Evolutionary conservation across 164 flowering plant genomes (phyloP).

Genomic region (Berberis thunbergii): DNA sequence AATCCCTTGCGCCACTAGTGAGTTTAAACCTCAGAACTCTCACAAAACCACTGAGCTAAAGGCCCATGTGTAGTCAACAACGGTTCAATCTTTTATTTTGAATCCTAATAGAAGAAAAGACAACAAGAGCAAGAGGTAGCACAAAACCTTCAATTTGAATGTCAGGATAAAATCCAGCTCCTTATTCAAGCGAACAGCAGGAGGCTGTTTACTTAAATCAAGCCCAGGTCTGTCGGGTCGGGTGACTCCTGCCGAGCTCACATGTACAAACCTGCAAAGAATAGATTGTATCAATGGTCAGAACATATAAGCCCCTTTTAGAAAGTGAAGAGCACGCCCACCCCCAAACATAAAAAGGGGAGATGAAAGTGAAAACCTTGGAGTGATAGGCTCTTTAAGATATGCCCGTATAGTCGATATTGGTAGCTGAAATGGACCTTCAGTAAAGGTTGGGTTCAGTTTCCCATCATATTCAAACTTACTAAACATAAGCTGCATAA

Average conservation of each 20-base stretch:
- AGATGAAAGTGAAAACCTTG: conserved; percentile 42
- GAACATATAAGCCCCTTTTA: background rate
- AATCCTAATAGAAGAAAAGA: background rate
- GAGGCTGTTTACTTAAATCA: conserved; percentile 94
- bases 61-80: background rate
- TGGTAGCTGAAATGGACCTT: conserved; percentile 91
- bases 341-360: background rate
- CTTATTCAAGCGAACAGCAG: conserved; percentile 96
- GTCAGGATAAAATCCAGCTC: conserved; percentile 85
- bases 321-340: background rate
- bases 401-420: conserved; percentile 65
- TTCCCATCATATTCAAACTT: conserved; percentile 96
- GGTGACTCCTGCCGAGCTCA: conserved; percentile 96
- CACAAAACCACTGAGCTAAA: too few species aligned
- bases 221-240: conserved; percentile 90
- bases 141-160: conserved; percentile 75
- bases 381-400: conserved; percentile 68
- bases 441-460: conserved; percentile 79
- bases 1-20: too few species aligned
- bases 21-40: too few species aligned
- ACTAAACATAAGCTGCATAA: conserved; percentile 92
- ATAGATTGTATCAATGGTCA: conserved; percentile 3
- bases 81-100: background rate
- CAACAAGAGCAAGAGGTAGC: conserved; percentile 3
- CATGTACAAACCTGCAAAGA: conserved; percentile 78